Evolutionary conservation across 2,329 filamentous ascomycete species (phyloP).

Genomic region (Pestalotiopsis sp.): DNA sequence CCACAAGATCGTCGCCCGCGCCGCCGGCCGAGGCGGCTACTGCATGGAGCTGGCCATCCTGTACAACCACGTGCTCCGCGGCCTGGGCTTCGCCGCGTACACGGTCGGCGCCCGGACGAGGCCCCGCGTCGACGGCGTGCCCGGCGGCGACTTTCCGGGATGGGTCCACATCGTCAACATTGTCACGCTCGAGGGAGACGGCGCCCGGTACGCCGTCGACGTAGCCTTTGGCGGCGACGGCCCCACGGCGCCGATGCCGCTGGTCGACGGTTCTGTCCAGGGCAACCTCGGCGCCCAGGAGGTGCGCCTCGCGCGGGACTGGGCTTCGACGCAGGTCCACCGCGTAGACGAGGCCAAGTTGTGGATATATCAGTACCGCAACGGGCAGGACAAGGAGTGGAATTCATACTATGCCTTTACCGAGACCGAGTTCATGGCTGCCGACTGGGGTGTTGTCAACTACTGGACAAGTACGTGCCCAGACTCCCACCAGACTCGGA

Average conservation of each 20-base stretch:
- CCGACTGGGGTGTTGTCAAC: slow-evolving; percentile 64
- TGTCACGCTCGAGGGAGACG: slow-evolving; percentile 49
- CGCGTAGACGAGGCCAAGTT: slow-evolving; percentile 42
- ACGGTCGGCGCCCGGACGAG: slow-evolving; percentile 54
- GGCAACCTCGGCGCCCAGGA: slow-evolving; percentile 55
- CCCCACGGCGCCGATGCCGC: slow-evolving; percentile 55
- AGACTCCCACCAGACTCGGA: slow-evolving; percentile 53
- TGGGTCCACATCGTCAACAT: slow-evolving; percentile 65
- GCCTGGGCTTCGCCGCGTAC: slow-evolving; percentile 54
- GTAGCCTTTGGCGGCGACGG: slow-evolving; percentile 66
- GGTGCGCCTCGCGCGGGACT: slow-evolving; percentile 52
- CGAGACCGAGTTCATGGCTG: slow-evolving; percentile 61
- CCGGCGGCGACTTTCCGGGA: slow-evolving; percentile 43
- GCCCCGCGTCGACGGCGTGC: slow-evolving; percentile 37
- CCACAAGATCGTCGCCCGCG: slow-evolving; percentile 45
- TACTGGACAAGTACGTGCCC: slow-evolving; percentile 51
- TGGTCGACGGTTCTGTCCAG: slow-evolving; percentile 43
- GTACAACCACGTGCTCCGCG: slow-evolving; percentile 52
- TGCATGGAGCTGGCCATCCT: slow-evolving; percentile 60
- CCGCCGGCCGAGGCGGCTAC: slow-evolving; percentile 53
- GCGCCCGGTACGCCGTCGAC: slow-evolving; percentile 55
- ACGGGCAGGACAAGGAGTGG: slow-evolving; percentile 51
- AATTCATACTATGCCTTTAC: slow-evolving; percentile 64
- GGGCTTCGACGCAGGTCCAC: slow-evolving; percentile 44
- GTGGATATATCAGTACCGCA: slow-evolving; percentile 66